Evolutionary conservation across 2,329 filamentous ascomycete species (phyloP).

Genomic region (Penicillium hesseltinei): DNA sequence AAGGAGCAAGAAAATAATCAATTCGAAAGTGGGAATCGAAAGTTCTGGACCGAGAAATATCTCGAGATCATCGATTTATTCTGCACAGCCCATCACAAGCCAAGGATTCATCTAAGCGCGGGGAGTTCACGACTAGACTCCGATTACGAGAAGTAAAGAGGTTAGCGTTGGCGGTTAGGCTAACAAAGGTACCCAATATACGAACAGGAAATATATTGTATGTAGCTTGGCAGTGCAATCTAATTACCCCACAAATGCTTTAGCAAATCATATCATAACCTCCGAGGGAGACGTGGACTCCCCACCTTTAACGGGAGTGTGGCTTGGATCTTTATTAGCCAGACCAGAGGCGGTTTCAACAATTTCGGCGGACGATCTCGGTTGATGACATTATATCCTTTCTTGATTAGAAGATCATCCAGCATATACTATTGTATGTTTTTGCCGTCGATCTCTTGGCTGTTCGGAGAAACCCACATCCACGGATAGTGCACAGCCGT

Average conservation of each 20-base stretch:
- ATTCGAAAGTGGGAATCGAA: too few species aligned
- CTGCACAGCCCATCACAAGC: constrained; percentile 13
- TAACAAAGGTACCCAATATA: not conserved
- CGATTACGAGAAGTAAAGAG: constrained; percentile 11
- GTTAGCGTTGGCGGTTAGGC: not conserved
- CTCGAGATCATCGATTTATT: constrained; percentile 5
- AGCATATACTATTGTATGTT: not conserved
- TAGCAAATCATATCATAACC: constrained; percentile 4
- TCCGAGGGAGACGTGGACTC: not conserved
- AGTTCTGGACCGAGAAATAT: constrained; percentile 4
- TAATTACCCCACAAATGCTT: constrained; percentile 10
- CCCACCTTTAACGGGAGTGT: not conserved
- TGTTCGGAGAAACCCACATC: constrained; percentile 18
- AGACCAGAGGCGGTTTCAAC: not conserved
- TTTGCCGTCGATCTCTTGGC: constrained; percentile 7
- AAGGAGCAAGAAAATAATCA: not conserved
- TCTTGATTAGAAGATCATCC: not conserved
- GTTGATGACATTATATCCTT: not conserved
- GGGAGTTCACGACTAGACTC: constrained; percentile 11
- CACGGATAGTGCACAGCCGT: constrained; percentile 20
- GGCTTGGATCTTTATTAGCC: not conserved
- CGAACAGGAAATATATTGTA: not conserved
- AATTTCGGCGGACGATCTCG: not conserved
- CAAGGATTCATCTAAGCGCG: constrained; percentile 13
- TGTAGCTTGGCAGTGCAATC: not conserved